Base-by-base conservation (phyloP, 345 rosid genomes). In the Tarenaya hassleriana region DNA sequence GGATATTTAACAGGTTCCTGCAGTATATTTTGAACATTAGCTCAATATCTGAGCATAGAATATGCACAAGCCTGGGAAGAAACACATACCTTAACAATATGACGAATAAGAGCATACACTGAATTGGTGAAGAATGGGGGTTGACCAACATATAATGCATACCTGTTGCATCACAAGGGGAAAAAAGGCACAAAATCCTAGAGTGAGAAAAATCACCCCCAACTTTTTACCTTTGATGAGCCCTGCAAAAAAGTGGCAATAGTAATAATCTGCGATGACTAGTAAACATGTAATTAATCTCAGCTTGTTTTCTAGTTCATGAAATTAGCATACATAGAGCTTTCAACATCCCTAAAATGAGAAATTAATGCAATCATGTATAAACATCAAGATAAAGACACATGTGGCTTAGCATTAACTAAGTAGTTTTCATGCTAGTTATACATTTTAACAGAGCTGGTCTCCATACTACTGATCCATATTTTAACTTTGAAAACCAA, bases 61-160 rank as follows among this genome's bases (percentile, higher is more conserved):
- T 13, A 50, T 16, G n/a, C 38, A 55, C 13, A 61, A 56, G 37
- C 41, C 40, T 47, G 34, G 16, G 47, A 16, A 60, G 46, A 51
- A 39, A 53, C 33, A 52, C 57, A 18, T 69, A 92, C 98, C 96
- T 85, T 88, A 58, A 92, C 92, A 75, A 92, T 92, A 62, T 84
- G 98, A 53, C 94, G 78, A 61, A 92, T 85, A 64, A 92, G 92
- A 41, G 98, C 96, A 68, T 87, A 92, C 41, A 92, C 98, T 47
- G 98, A 88, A 75, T 88, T 92, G 35, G 95, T 92, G 75, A 88
- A 92, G 76, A 92, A 92, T 35, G 98, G 98, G 35, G 98, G 98
- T 52, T 83, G 96, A 47, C 98, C 98, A 41, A 92, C 98, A 62
- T 69, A 92, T 71, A 92, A 78, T 64, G 88, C 98, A 68, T 92